Evolutionary conservation across 1,139 yeast species (phyloP).

Genomic region (Pichia norvegensis): DNA sequence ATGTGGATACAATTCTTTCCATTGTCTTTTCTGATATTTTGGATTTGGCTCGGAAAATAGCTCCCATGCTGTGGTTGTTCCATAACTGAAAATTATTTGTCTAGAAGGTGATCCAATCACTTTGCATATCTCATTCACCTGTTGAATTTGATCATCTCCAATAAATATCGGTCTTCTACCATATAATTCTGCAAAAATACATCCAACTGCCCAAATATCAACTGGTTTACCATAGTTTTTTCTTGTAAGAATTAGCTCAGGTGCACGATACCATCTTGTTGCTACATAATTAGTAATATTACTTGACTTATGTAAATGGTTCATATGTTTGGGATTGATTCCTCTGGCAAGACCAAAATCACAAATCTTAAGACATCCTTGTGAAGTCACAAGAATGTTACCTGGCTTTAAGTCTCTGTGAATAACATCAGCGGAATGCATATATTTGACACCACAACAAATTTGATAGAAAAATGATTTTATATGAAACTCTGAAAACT

Average conservation of each 20-base stretch:
- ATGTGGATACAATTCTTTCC: conserved; percentile 51
- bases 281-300: conserved; percentile 83
- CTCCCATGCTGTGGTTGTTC: conserved; percentile 33
- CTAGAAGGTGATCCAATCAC: conserved; percentile 55
- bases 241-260: conserved; percentile 89
- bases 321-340: conserved; percentile 39
- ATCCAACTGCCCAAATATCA: conserved; percentile 78
- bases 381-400: conserved; percentile 85
- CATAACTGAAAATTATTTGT: conserved; percentile 30
- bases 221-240: conserved; percentile 58
- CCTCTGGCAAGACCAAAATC: conserved; percentile 94
- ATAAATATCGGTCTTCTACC: conserved; percentile 67
- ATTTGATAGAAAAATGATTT: conserved; percentile 75
- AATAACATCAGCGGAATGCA: conserved; percentile 91
- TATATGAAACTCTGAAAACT: conserved; percentile 77
- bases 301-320: conserved; percentile 26
- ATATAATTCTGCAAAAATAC: conserved; percentile 68
- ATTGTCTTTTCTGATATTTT: conserved; percentile 34
- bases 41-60: conserved; percentile 35
- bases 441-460: conserved; percentile 84
- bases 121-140: conserved; percentile 53
- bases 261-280: conserved; percentile 94
- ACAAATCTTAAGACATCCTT: conserved; percentile 91
- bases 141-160: conserved; percentile 61
- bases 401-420: conserved; percentile 96